Percentiles rank a stretch among this genome's conserved stretches.
These are phyloP conservation scores for Lasiodiplodia theobromae DNA, from an alignment of 2,329 filamentous ascomycete species.

Conservation along the genomic window DNA sequence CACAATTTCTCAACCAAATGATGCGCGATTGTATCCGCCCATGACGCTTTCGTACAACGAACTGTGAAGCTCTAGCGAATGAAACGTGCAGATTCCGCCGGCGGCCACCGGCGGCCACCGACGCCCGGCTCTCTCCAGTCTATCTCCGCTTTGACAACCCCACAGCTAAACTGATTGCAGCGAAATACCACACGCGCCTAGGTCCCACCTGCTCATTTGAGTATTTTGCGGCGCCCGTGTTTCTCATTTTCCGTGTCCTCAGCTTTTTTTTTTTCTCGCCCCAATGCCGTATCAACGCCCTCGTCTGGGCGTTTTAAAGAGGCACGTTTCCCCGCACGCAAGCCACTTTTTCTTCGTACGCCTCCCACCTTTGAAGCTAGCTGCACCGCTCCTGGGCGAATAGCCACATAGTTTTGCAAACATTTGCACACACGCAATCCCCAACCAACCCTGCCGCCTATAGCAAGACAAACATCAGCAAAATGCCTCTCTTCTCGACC, in stretches of 20 bases:
- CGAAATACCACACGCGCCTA: constrained; percentile 6
- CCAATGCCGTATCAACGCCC: not conserved
- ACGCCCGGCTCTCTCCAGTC: constrained; percentile 19
- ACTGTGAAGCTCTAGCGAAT: not conserved
- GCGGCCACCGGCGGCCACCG: constrained; percentile 25
- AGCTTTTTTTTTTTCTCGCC: not conserved
- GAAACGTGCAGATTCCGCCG: constrained; percentile 1
- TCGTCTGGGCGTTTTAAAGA: constrained; percentile 3
- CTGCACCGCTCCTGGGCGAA: constrained; percentile 4
- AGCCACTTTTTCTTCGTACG: constrained; percentile 15
- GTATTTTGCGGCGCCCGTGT: constrained; percentile 15
- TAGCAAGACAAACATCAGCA: not conserved
- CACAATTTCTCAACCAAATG: constrained; percentile 9
- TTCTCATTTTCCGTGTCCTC: constrained; percentile 8
- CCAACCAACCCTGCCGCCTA: not conserved
- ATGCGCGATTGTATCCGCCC: not conserved
- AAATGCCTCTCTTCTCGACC: constrained; percentile 20
- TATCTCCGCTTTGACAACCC: constrained; percentile 20
- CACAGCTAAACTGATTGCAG: constrained; percentile 26
- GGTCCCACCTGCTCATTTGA: constrained; percentile 21
- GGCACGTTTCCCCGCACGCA: constrained; percentile 13
- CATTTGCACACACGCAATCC: constrained; percentile 21
- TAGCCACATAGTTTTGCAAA: not conserved
- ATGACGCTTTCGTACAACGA: not conserved
- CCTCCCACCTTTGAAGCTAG: constrained; percentile 22